Evolutionary conservation across 1,139 yeast species (phyloP).

Genomic region (Geotrichum klebahnii): DNA sequence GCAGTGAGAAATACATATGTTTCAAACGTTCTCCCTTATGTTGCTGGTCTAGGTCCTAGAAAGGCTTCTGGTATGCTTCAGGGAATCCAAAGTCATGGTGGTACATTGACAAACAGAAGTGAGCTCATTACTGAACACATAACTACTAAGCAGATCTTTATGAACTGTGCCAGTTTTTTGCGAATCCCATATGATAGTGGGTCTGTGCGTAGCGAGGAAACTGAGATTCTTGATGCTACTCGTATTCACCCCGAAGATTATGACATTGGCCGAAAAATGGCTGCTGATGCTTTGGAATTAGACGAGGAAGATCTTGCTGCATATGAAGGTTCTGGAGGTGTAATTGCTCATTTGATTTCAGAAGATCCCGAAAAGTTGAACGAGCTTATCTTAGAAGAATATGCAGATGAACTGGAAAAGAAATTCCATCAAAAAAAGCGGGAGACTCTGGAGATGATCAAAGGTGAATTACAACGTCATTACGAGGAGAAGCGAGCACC

Average conservation of each 20-base stretch:
- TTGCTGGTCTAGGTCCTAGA: slow-evolving; percentile 93
- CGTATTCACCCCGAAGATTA: slow-evolving; percentile 98
- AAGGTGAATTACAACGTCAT: slow-evolving; percentile 80
- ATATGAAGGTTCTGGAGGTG: slow-evolving; percentile 73
- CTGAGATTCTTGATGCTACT: slow-evolving; percentile 86
- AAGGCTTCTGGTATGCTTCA: slow-evolving; percentile 84
- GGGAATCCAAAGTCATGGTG: slow-evolving; percentile 73
- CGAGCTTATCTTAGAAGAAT: slow-evolving; percentile 82
- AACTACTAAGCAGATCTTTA: slow-evolving; percentile 73
- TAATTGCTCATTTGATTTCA: slow-evolving; percentile 71
- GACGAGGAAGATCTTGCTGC: slow-evolving; percentile 92
- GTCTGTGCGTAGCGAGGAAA: slow-evolving; percentile 52
- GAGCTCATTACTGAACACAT: slow-evolving; percentile 79
- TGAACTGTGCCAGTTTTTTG: slow-evolving; percentile 89
- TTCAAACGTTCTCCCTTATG: slow-evolving; percentile 67
- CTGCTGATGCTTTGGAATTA: slow-evolving; percentile 92
- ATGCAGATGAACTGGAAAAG: slow-evolving; percentile 84
- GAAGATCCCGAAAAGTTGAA: slow-evolving; percentile 85
- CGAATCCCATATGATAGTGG: slow-evolving; percentile 65
- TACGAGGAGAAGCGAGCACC: slow-evolving; percentile 79
- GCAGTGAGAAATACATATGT: slow-evolving; percentile 73
- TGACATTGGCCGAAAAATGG: slow-evolving; percentile 92
- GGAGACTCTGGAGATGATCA: slow-evolving; percentile 79
- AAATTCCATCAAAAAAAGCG: slow-evolving; percentile 74
- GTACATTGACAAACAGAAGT: slow-evolving; percentile 61